A percentile compares a stretch with the other conserved stretches of the same genome.
Evolutionary conservation across 331 rosid genomes (phyloP).

Genomic region (Telfairia occidentalis): DNA sequence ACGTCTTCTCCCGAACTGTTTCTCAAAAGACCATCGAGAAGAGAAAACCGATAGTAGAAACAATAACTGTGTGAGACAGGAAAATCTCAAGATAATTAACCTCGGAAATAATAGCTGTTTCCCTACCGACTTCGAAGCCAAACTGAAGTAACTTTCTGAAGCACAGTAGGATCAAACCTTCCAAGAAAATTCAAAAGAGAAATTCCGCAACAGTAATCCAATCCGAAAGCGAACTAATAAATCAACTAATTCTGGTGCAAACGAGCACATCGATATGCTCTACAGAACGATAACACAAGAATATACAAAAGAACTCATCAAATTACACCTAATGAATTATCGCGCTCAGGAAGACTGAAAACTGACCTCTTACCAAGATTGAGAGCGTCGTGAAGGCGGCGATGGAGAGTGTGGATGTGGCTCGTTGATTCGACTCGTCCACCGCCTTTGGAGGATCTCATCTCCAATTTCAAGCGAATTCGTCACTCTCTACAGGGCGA

Average conservation of each 20-base stretch:
- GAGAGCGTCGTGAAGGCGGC: conserved; percentile 62
- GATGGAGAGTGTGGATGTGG: conserved; percentile 45
- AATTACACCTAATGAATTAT: background rate
- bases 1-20: background rate
- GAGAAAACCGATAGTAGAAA: background rate
- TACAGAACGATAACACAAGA: too few relatives aligned
- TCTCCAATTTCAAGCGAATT: background rate
- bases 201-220: background rate
- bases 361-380: conserved; percentile 62
- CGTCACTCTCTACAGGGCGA: background rate
- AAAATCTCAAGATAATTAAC: background rate
- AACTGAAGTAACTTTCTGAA: background rate
- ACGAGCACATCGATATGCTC: background rate
- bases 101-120: too few relatives aligned
- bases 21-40: background rate
- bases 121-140: background rate
- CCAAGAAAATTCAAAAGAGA: background rate
- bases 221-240: background rate
- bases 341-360: background rate
- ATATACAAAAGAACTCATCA: background rate
- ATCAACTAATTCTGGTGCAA: background rate
- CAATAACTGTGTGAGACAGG: background rate
- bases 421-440: conserved; percentile 29
- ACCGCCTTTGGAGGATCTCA: conserved; percentile 37
- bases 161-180: background rate